Conservation (phyloP, 169 alveolate genomes). For the Cyclospora cayetanensis region DNA sequence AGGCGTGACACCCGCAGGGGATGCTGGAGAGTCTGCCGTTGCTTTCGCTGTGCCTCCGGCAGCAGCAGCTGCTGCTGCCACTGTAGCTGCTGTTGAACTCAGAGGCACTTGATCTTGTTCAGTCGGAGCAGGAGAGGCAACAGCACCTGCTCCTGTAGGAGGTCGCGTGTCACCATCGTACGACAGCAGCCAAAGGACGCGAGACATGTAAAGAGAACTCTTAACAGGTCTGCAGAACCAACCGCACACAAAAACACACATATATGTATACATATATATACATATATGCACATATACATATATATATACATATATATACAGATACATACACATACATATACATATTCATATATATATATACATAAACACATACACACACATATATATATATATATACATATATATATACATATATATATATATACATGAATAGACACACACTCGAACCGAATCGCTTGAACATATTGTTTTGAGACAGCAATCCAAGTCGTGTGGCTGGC, state of each 20-base stretch:
- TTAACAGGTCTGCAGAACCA: conserved; percentile 73
- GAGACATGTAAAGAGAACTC: conserved; percentile 71
- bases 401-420: not conserved
- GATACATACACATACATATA: not conserved
- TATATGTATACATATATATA: not conserved
- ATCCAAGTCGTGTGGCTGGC: too few species aligned
- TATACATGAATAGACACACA: not conserved
- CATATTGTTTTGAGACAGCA: too few species aligned
- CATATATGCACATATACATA: not conserved
- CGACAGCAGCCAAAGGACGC: conserved; percentile 78
- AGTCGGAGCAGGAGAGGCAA: not conserved
- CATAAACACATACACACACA: not conserved
- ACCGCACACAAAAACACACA: not conserved
- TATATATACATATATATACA: not conserved
- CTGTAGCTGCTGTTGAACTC: not conserved
- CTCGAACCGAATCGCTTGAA: not conserved
- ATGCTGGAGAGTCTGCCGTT: not conserved
- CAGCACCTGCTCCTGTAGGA: not conserved
- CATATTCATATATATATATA: not conserved
- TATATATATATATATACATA: not conserved
- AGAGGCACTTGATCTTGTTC: too few species aligned
- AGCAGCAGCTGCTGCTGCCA: not conserved
- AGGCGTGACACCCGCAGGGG: not conserved
- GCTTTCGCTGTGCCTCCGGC: not conserved
- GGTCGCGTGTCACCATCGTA: conserved; percentile 67